Evolutionary conservation across 2,329 filamentous ascomycete genomes (phyloP).

Genomic region (Hypoxylon sp.): DNA sequence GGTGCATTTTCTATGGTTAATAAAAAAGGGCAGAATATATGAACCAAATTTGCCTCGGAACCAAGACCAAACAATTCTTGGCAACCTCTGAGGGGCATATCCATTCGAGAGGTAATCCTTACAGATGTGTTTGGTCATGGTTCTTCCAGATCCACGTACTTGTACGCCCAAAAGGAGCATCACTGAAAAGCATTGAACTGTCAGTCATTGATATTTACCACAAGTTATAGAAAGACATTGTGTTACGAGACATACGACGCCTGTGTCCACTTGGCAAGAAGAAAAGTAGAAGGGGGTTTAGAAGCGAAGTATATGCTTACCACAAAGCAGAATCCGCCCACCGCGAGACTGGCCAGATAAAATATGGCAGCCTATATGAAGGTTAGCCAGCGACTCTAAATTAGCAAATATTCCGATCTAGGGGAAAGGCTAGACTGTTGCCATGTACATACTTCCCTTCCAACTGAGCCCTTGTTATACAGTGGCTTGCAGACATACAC

Average conservation of each 20-base stretch:
- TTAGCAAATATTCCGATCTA: too few species aligned
- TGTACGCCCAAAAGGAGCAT: constrained; percentile 51
- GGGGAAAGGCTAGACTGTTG: too few species aligned
- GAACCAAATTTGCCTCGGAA: too few species aligned
- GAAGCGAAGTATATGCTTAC: constrained; percentile 1
- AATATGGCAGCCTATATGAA: constrained; percentile 39
- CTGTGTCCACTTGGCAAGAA: too few species aligned
- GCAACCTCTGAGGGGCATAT: background rate
- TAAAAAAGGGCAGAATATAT: too few species aligned
- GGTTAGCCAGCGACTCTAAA: constrained; percentile 3
- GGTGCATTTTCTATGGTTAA: too few species aligned
- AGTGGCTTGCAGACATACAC: constrained; percentile 46
- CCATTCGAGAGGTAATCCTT: background rate
- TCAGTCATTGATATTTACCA: background rate
- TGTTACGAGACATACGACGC: background rate
- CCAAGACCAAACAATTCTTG: too few species aligned
- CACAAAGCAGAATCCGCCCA: constrained; percentile 20
- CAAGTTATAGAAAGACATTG: background rate
- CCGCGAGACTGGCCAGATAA: constrained; percentile 42
- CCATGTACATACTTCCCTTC: constrained; percentile 39
- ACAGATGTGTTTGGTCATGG: background rate
- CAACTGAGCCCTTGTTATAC: constrained; percentile 40
- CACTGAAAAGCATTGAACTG: constrained; percentile 41
- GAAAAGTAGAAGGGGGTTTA: background rate
- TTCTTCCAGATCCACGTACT: constrained; percentile 38